phyloP scores from a whole-genome alignment of 208 protist genomes.

The Trypanosoma mega region DNA sequence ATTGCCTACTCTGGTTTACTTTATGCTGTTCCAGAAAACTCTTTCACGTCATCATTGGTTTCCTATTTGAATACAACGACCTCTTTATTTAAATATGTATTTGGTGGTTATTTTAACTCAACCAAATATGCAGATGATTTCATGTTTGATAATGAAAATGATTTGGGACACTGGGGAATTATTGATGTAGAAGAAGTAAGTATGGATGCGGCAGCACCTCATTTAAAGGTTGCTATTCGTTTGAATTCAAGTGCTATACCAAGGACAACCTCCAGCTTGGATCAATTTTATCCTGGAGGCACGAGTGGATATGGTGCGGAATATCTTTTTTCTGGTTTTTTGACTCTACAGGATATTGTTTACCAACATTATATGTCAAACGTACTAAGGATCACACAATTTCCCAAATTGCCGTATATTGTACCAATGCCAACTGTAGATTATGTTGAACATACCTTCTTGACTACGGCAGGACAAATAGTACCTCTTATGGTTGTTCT shows the following conservation, averaged over 20 bases:
- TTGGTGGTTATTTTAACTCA: slow-evolving; percentile 32
- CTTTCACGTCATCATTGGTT: slow-evolving; percentile 34
- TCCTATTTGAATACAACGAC: slow-evolving; percentile 27
- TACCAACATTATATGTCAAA: slow-evolving; percentile 37
- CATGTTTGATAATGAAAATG: slow-evolving; percentile 16
- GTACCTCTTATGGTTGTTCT: slow-evolving; percentile 71
- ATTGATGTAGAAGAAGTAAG: slow-evolving; percentile 37
- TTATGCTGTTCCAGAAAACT: slow-evolving; percentile 43
- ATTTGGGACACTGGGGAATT: slow-evolving; percentile 40
- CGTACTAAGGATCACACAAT: not conserved
- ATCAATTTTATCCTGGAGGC: slow-evolving; percentile 36
- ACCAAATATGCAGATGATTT: slow-evolving; percentile 16
- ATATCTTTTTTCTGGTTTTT: slow-evolving; percentile 62
- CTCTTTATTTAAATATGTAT: slow-evolving; percentile 41
- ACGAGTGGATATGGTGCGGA: not conserved
- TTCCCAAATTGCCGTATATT: slow-evolving; percentile 20
- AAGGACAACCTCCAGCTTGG: not conserved
- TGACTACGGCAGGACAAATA: slow-evolving; percentile 36
- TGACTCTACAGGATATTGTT: slow-evolving; percentile 44
- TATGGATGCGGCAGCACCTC: slow-evolving; percentile 2
- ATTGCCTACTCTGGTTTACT: slow-evolving; percentile 34
- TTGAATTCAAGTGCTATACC: slow-evolving; percentile 44
- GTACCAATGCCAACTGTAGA: slow-evolving; percentile 42
- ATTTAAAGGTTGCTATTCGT: slow-evolving; percentile 43
- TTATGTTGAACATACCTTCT: slow-evolving; percentile 45